Conservation (phyloP, 148 eudicot species). For the Amaranthus cruentus region DNA sequence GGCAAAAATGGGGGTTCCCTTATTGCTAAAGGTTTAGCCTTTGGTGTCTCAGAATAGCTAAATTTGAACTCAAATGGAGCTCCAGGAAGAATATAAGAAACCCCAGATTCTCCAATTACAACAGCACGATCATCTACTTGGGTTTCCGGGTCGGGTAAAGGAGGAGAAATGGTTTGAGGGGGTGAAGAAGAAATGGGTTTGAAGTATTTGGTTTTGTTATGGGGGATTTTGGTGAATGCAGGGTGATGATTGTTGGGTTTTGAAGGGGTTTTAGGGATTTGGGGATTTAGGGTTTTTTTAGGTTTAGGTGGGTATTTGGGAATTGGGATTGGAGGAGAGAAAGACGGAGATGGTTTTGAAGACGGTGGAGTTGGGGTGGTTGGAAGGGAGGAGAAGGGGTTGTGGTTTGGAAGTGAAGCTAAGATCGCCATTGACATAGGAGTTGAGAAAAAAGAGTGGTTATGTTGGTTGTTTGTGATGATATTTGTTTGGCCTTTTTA, state of each 20-base stretch:
- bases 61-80: conserved; percentile 90
- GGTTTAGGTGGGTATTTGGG: conserved; percentile 58
- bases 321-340: conserved; percentile 52
- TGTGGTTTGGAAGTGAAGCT: conserved; percentile 49
- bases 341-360: not conserved
- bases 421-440: conserved; percentile 44
- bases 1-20: conserved; percentile 90
- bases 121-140: conserved; percentile 42
- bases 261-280: conserved; percentile 21
- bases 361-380: conserved; percentile 30
- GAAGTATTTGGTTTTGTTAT: conserved; percentile 60
- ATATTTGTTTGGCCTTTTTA: not conserved
- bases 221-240: conserved; percentile 50
- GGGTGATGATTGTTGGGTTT: conserved; percentile 25
- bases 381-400: conserved; percentile 68
- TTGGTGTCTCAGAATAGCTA: conserved; percentile 92
- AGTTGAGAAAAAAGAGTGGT: not conserved
- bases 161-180: conserved; percentile 24
- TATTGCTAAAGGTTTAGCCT: conserved; percentile 61
- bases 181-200: conserved; percentile 48
- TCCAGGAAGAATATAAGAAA: conserved; percentile 74
- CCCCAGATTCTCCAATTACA: conserved; percentile 60
- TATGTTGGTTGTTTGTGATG: not conserved
- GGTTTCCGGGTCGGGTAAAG: not conserved
- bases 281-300: conserved; percentile 22